Conservation (phyloP, 1,139 yeast species). For the Torulaspora globosa region DNA sequence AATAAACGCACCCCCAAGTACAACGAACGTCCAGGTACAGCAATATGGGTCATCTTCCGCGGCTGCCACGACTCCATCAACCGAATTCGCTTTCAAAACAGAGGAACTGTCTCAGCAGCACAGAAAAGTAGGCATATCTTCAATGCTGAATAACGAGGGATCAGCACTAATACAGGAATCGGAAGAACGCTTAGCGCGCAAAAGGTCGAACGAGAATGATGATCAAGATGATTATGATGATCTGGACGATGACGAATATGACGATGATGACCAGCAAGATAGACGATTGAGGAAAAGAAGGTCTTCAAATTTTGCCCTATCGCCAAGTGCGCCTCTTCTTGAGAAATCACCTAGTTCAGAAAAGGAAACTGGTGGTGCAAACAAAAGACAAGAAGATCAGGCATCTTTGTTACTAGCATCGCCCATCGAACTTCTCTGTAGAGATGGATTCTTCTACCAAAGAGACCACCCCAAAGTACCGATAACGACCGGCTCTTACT, state of each 20-base stretch:
- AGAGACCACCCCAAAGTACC: constrained; percentile 28
- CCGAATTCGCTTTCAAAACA: constrained; percentile 4
- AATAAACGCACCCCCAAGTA: constrained; percentile 16
- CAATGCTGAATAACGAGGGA: constrained; percentile 25
- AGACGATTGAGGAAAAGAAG: constrained; percentile 11
- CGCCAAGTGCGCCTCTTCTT: constrained; percentile 7
- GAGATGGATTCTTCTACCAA: constrained; percentile 33
- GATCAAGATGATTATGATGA: constrained; percentile 4
- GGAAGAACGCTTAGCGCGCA: constrained; percentile 8
- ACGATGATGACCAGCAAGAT: constrained; percentile 12
- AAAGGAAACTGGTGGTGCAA: neutral
- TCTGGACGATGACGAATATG: constrained; percentile 5
- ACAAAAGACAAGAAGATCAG: constrained; percentile 15
- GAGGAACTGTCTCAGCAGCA: constrained; percentile 10
- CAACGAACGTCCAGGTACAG: constrained; percentile 8
- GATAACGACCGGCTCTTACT: constrained; percentile 33
- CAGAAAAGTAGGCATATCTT: constrained; percentile 27
- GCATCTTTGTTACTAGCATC: constrained; percentile 26
- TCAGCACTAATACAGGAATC: constrained; percentile 1
- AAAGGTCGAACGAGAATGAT: constrained; percentile 8
- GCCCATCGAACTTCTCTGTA: constrained; percentile 34
- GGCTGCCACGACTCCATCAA: constrained; percentile 7
- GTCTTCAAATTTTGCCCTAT: constrained; percentile 6
- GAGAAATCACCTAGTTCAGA: constrained; percentile 8
- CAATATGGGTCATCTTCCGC: constrained; percentile 7